phyloP scores from a whole-genome alignment of 108 stramenopile genomes.

The Mediolabrus comicus region DNA sequence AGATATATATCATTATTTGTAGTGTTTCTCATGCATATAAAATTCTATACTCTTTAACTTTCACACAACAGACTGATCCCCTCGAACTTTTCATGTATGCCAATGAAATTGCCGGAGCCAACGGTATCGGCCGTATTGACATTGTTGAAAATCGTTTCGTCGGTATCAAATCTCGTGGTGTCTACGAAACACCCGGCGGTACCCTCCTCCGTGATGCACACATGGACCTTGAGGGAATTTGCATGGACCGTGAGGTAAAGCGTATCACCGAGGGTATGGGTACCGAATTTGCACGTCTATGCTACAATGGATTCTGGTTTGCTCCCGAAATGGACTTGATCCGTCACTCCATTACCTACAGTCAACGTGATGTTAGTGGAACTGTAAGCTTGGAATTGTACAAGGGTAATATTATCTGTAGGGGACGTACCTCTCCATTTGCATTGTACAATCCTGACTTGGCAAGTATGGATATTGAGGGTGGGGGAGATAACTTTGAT shows the following conservation, averaged over 20 bases:
- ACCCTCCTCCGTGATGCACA: conserved; percentile 95
- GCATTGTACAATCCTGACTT: conserved; percentile 96
- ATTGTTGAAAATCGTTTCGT: conserved; percentile 99
- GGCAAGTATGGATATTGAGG: conserved; percentile 98
- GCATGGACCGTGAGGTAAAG: conserved; percentile 98
- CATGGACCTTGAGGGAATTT: conserved; percentile 94
- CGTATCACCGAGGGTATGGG: conserved; percentile 92
- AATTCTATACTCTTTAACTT: background rate
- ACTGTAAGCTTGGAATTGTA: conserved; percentile 88
- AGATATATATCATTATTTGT: too few species aligned
- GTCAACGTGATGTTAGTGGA: conserved; percentile 92
- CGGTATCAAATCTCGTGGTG: conserved; percentile 98
- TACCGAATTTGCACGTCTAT: conserved; percentile 91
- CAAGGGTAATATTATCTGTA: conserved; percentile 93
- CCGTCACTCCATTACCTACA: conserved; percentile 82
- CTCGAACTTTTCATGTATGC: conserved; percentile 96
- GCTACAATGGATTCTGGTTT: conserved; percentile 99
- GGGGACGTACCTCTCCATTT: conserved; percentile 84
- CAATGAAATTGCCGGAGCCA: conserved; percentile 95
- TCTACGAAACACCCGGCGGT: conserved; percentile 99
- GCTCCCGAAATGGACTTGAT: conserved; percentile 99
- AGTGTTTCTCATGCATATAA: background rate
- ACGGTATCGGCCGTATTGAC: conserved; percentile 97
- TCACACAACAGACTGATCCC: conserved; percentile 74
- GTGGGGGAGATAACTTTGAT: conserved; percentile 94